Base-by-base conservation (phyloP, 169 alveolate genomes). In the Amoebophrya sp. region DNA sequence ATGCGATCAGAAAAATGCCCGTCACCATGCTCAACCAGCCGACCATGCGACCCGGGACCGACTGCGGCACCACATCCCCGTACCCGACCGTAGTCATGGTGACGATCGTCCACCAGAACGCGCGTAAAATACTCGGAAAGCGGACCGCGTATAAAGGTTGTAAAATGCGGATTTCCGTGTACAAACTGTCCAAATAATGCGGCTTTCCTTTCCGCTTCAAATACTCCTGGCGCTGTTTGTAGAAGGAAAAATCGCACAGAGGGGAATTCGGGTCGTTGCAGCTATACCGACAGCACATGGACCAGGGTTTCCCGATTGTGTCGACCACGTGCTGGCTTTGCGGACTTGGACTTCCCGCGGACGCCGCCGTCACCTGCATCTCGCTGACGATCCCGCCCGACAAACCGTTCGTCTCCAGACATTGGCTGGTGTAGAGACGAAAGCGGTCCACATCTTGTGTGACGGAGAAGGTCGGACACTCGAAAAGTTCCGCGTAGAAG, bases 41-140 rank as follows among this genome's bases (percentile, higher is more conserved):
- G 35, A 66, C 35, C 12, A 66, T 1, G 7, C 18, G 1, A 0
- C 83, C 83, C 35, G 35, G 32, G 83, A 66, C 7, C 7, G 35
- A 7, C 83, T 12, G 12, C 35, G 83, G 83, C 7, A 66, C 83
- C 35, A 66, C 32, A 25, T 66, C 83, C 39, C 83, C 83, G 83
- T 66, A 66, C 29, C 83, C 83, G 32, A 66, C 83, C 32, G 83
- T 66, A 1, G 83, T 66, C 83, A 66, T 66, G 83, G 38, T 66
- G 10, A 66, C 83, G 83, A 66, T 7, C 29, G 83, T 66, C 83
- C 83, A 66, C 83, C 83, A 66, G 18, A 66, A 66, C 39, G 38
- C 35, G 29, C 83, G 12, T 25, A 66, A 25, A 25, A 66, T 66
- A 2, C 32, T 7, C 39, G 83, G 83, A 66, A 66, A 66, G 32